phyloP scores from a whole-genome alignment of 2,329 filamentous ascomycete species.

The Mollisia scopiformis region DNA sequence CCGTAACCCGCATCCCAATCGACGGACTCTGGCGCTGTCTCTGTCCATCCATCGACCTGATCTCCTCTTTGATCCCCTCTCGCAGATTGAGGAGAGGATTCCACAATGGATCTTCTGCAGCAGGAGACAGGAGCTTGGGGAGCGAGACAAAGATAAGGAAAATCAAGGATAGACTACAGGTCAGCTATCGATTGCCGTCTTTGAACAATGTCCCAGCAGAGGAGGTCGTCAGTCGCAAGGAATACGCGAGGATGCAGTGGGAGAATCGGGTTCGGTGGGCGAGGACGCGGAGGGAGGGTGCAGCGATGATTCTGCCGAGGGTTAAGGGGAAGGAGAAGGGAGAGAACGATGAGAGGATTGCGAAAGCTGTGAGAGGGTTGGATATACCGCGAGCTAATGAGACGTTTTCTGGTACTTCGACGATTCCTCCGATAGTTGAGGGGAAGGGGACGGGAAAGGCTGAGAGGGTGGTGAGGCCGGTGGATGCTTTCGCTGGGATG shows the following conservation, averaged over 20 bases:
- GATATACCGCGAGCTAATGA: too few relatives aligned
- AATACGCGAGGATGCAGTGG: too few relatives aligned
- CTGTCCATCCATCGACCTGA: conserved; percentile 56
- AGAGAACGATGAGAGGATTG: neutral
- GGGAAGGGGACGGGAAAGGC: neutral
- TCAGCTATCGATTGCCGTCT: too few relatives aligned
- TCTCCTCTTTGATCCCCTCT: conserved; percentile 21
- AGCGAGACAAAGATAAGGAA: too few relatives aligned
- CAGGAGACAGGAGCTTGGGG: too few relatives aligned
- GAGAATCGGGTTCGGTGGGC: neutral
- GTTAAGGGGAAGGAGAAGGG: neutral
- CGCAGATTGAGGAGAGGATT: neutral
- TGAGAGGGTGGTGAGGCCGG: neutral
- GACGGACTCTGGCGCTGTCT: conserved; percentile 69
- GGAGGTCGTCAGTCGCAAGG: too few relatives aligned
- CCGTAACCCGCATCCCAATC: conserved; percentile 39
- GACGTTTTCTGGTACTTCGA: too few relatives aligned
- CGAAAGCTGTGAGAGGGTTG: too few relatives aligned
- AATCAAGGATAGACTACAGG: too few relatives aligned
- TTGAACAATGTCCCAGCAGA: too few relatives aligned
- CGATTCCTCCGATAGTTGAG: neutral
- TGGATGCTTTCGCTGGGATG: neutral
- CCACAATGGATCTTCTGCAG: too few relatives aligned
- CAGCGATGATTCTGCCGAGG: neutral
- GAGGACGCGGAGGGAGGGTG: neutral